Conservation (phyloP, 2,329 filamentous ascomycete species). For the Colletotrichum sp. region DNA sequence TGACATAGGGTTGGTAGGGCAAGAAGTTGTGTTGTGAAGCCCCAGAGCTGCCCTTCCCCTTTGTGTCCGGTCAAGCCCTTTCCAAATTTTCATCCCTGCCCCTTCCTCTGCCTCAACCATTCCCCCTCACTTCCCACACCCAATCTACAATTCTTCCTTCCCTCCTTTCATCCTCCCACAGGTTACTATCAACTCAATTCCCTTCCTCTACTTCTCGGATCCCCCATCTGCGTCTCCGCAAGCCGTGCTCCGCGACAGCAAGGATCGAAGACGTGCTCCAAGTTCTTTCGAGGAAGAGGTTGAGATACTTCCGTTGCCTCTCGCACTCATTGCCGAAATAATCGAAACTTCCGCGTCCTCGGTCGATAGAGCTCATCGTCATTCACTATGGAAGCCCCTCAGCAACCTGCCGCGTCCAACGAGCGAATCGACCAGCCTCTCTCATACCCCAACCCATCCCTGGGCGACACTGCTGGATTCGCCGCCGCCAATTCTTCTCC, state of each 20-base stretch:
- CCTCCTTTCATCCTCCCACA: neutral
- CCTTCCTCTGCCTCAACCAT: neutral
- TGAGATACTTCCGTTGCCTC: neutral
- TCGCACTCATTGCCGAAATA: neutral
- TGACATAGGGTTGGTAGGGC: neutral
- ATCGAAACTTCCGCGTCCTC: neutral
- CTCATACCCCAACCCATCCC: slow-evolving; percentile 28
- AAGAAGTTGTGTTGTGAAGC: neutral
- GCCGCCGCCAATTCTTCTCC: neutral
- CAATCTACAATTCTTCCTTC: neutral
- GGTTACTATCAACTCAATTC: neutral
- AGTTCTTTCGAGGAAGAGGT: neutral
- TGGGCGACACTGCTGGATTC: slow-evolving; percentile 25
- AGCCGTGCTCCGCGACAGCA: neutral
- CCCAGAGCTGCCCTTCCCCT: neutral
- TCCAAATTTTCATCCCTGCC: neutral
- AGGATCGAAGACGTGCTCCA: neutral
- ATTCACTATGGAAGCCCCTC: neutral
- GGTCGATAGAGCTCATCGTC: neutral
- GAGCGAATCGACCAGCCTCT: slow-evolving; percentile 13
- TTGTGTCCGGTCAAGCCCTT: neutral
- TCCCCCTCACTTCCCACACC: neutral
- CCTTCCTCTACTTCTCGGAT: neutral
- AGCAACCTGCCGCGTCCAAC: neutral
- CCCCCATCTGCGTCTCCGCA: neutral